Evolutionary conservation across 768 basidiomycete genomes (phyloP).

Genomic region (Austroboletus eburneus): DNA sequence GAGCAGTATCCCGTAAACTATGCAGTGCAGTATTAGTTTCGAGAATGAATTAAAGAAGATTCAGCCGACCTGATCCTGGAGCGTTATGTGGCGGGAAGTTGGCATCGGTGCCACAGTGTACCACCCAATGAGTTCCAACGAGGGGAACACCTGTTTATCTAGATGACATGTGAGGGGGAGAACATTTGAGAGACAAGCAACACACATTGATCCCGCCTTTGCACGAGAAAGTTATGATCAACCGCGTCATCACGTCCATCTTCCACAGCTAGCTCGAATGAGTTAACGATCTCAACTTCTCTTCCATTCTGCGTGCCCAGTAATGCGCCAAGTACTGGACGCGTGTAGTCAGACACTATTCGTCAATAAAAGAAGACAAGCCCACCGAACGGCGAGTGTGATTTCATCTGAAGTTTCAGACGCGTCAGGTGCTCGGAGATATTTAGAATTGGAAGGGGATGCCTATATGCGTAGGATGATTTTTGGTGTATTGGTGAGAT

Average conservation of each 20-base stretch:
- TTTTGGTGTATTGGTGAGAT: neutral
- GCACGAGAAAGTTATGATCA: slow-evolving; percentile 78
- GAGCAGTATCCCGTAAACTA: slow-evolving; percentile 86
- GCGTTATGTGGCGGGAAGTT: slow-evolving; percentile 65
- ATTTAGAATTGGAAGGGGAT: slow-evolving; percentile 94
- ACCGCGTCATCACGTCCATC: slow-evolving; percentile 54
- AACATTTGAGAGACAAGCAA: neutral
- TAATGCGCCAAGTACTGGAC: slow-evolving; percentile 82
- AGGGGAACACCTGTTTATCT: slow-evolving; percentile 99
- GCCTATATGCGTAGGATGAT: slow-evolving; percentile 49
- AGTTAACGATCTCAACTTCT: slow-evolving; percentile 95
- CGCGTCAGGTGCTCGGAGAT: slow-evolving; percentile 95
- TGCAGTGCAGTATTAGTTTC: neutral
- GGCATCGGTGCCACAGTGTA: slow-evolving; percentile 84
- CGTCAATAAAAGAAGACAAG: slow-evolving; percentile 1
- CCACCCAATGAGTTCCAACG: slow-evolving; percentile 97
- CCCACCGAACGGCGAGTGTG: slow-evolving; percentile 62
- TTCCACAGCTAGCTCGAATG: slow-evolving; percentile 79
- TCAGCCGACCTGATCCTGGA: slow-evolving; percentile 78
- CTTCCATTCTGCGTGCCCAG: slow-evolving; percentile 92
- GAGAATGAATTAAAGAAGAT: neutral
- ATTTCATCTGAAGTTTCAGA: slow-evolving; percentile 66
- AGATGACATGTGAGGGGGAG: slow-evolving; percentile 10
- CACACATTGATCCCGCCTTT: slow-evolving; percentile 85
- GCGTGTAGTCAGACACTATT: neutral